Conservation (phyloP, 495 filamentous ascomycete genomes). For the Penicillium daleae region DNA sequence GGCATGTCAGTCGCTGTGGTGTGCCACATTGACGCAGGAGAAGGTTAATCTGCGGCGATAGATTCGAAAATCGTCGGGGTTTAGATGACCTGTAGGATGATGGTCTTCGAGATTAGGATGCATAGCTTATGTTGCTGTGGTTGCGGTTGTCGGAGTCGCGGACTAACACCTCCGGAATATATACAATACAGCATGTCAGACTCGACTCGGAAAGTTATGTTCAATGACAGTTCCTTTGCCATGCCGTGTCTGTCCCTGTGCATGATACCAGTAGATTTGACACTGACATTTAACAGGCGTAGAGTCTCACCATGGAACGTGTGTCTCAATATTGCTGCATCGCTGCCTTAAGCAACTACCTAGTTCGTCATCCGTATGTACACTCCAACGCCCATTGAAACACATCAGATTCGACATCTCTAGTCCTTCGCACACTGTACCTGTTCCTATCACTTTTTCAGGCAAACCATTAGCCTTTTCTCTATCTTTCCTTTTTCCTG, state of each 20-base stretch:
- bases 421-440: neutral
- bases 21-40: conserved; percentile 14
- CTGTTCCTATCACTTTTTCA: neutral
- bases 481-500: neutral
- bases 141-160: no score
- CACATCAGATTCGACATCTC: neutral
- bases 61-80: neutral
- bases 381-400: neutral
- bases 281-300: no score
- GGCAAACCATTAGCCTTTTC: neutral
- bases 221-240: neutral
- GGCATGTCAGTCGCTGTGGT: conserved; percentile 6
- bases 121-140: no score
- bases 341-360: neutral
- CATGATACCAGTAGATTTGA: conserved; percentile 2
- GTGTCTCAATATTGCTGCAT: neutral
- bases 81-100: neutral
- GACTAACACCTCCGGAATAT: no score
- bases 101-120: no score
- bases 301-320: neutral
- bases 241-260: neutral
- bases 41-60: conserved; percentile 4
- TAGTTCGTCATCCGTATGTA: no score
- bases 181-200: no score
- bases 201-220: neutral